Base-by-base conservation (phyloP, 768 basidiomycete genomes). In the Hortiboletus flavorubellus region DNA sequence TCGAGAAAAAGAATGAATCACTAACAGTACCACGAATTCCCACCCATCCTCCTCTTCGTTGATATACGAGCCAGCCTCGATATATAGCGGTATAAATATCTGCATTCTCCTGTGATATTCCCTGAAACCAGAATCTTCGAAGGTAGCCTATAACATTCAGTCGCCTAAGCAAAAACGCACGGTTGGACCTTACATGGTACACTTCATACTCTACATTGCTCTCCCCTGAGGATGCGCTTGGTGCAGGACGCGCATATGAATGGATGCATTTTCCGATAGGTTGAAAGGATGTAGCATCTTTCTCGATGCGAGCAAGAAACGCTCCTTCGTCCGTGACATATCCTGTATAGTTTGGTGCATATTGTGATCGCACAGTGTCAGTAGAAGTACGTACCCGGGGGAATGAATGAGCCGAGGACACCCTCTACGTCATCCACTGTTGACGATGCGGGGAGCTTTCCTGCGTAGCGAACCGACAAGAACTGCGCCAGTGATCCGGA, bases 31-130 rank as follows among this genome's bases (percentile, higher is more conserved):
- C 40, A 85, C 81, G 69, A 98, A 98, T 68, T 98, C 93, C 96
- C 96, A 98, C 2, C 80, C 78, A 21, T 93, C 89, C 67, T 98
- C 96, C 6, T 91, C 91, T 60, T 98, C 96, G 64, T 87, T 83
- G 60, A 99, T 91, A 70, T 93, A 98, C 12, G 91, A 93, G 3
- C 95, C 97, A 11, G 83, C 97, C 68, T 99, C 97, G 63, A 99
- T 93, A 73, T 92, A 98, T 6, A 99, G 77, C 52, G 96, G 69
- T 59, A 98, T 92, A 69, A 97, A 98, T 47, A 98, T 68, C 72
- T 98, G 97, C 89, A 97, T 96, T 51, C 83, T 77, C 16, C 88
- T 80, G 66, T 98, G 96, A 57, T 92, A 93, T 71, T 96, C 93
- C 66, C 78, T 80, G 74, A 98, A 98, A 12, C 91, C 95, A 8